These are phyloP conservation scores for Dalbergia cultrata DNA, from an alignment of 306 rosid genomes.

Conservation along the genomic window DNA sequence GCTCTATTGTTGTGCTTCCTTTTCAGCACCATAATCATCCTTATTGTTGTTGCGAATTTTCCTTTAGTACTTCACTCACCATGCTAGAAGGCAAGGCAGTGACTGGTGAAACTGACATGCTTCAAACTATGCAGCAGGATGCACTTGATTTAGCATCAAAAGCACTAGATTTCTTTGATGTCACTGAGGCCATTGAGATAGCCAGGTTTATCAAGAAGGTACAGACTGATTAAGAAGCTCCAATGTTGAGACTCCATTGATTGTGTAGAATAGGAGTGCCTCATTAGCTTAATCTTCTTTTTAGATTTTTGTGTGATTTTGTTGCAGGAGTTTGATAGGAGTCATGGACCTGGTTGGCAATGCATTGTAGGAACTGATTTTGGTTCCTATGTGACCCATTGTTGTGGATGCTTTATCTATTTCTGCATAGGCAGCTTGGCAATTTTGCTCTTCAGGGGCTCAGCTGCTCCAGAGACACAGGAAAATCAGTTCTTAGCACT, in stretches of 20 bases:
- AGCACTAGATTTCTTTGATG: slow-evolving; percentile 86
- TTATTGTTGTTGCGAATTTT: not conserved
- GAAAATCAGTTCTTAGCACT: slow-evolving; percentile 59
- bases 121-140: slow-evolving; percentile 77
- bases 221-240: not conserved
- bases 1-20: slow-evolving; percentile 5
- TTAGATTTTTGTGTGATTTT: slow-evolving; percentile 13
- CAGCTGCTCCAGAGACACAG: slow-evolving; percentile 59
- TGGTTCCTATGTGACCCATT: slow-evolving; percentile 92
- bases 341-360: slow-evolving; percentile 85
- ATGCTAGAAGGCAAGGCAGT: slow-evolving; percentile 93
- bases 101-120: slow-evolving; percentile 87
- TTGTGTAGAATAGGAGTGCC: not conserved
- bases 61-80: slow-evolving; percentile 23
- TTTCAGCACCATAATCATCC: slow-evolving; percentile 2
- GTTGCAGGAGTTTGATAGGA: slow-evolving; percentile 78
- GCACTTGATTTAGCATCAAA: slow-evolving; percentile 82
- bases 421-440: slow-evolving; percentile 79
- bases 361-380: slow-evolving; percentile 94
- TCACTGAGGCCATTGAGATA: slow-evolving; percentile 84
- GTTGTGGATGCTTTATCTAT: slow-evolving; percentile 79
- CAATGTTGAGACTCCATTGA: not conserved
- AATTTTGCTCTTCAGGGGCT: slow-evolving; percentile 80
- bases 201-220: slow-evolving; percentile 88
- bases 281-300: not conserved